phyloP scores from a whole-genome alignment of 176 grass and related monocot genomes.

The Lolium multiflorum region DNA sequence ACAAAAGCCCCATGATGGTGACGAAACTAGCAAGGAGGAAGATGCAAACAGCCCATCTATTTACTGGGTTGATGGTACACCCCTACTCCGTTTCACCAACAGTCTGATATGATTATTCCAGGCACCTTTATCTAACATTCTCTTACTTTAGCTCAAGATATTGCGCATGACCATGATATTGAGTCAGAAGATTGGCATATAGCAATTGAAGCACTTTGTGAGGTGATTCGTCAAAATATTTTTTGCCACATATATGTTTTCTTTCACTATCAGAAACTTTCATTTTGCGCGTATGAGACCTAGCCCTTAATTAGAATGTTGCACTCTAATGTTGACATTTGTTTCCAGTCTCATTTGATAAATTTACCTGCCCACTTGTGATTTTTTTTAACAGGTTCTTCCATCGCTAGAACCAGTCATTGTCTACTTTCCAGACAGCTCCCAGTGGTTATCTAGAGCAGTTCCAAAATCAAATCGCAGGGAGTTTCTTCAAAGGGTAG shows the following conservation, averaged over 20 bases:
- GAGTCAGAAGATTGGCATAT: conserved; percentile 89
- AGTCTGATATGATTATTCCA: conserved; percentile 48
- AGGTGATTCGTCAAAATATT: conserved; percentile 69
- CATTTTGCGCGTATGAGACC: neutral
- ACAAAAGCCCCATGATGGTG: conserved; percentile 48
- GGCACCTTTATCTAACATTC: conserved; percentile 37
- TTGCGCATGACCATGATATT: conserved; percentile 80
- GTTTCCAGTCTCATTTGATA: conserved; percentile 10
- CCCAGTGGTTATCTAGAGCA: conserved; percentile 79
- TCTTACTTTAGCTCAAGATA: conserved; percentile 81
- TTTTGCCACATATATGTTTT: conserved; percentile 25
- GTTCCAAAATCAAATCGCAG: conserved; percentile 76
- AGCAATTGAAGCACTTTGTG: conserved; percentile 84
- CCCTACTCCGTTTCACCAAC: conserved; percentile 39
- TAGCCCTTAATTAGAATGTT: conserved; percentile 13
- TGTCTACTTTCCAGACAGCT: conserved; percentile 95
- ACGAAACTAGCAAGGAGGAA: conserved; percentile 58
- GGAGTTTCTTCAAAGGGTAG: conserved; percentile 73
- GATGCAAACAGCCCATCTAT: conserved; percentile 54
- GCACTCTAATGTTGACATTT: conserved; percentile 1
- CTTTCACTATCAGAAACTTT: neutral
- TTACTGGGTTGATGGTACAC: conserved; percentile 90
- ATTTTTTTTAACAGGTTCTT: conserved; percentile 59
- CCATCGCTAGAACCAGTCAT: conserved; percentile 79
- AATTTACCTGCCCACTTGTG: conserved; percentile 17